A percentile compares a stretch with the other conserved stretches of the same genome.
phyloP scores from a whole-genome alignment of 306 rosid genomes.

The Vicia faba region DNA sequence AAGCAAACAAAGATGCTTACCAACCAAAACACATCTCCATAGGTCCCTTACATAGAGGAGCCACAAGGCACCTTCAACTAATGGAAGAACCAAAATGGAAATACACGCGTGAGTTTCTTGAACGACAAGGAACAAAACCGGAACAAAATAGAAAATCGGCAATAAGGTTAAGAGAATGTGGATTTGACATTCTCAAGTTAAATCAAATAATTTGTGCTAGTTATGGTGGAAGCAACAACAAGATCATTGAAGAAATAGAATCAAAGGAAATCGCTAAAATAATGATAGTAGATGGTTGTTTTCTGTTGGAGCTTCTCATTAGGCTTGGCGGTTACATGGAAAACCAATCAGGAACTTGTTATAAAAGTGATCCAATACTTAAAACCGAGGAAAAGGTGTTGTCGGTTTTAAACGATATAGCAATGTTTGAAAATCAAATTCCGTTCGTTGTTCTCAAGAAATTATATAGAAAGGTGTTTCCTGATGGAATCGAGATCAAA shows the following conservation, averaged over 20 bases:
- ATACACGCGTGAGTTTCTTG: conserved; percentile 14
- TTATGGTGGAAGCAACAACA: conserved; percentile 24
- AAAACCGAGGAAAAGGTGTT: not conserved
- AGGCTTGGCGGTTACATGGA: not conserved
- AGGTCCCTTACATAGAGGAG: conserved; percentile 39
- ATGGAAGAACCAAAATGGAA: conserved; percentile 48
- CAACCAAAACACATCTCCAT: conserved; percentile 31
- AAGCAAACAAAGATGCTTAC: conserved; percentile 8
- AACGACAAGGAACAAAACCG: not conserved
- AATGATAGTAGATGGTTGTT: conserved; percentile 48
- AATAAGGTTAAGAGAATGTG: not conserved
- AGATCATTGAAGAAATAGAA: not conserved
- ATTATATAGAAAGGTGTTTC: conserved; percentile 18
- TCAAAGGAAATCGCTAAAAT: conserved; percentile 11
- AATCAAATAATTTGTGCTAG: not conserved
- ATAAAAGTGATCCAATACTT: not conserved
- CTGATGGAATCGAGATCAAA: not conserved
- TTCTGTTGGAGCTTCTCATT: conserved; percentile 38
- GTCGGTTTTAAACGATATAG: conserved; percentile 31
- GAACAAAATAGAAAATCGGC: not conserved
- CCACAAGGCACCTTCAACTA: not conserved
- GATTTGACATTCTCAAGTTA: not conserved
- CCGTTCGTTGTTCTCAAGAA: conserved; percentile 40
- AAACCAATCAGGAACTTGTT: not conserved
- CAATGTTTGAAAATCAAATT: conserved; percentile 44